phyloP scores from a whole-genome alignment of 331 rosid genomes.

The Spiraea crenata region DNA sequence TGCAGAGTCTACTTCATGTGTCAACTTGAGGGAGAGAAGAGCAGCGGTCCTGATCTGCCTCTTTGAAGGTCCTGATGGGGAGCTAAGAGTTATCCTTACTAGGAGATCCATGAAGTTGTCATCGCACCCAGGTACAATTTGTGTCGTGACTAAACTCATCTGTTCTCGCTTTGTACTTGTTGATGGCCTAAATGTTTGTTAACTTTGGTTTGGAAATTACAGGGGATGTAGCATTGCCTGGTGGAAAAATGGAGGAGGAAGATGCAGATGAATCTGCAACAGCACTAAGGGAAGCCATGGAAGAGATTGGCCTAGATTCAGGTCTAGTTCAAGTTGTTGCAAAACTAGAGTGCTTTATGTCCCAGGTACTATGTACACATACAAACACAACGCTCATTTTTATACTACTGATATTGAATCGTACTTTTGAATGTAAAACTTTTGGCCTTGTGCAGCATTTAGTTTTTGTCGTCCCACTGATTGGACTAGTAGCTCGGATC shows the following conservation, averaged over 20 bases:
- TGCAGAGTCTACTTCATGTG: neutral
- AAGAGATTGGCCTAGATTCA: slow-evolving; percentile 40
- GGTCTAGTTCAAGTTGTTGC: slow-evolving; percentile 30
- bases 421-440: neutral
- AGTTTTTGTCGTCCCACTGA: slow-evolving; percentile 29
- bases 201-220: neutral
- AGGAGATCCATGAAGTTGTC: slow-evolving; percentile 35
- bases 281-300: slow-evolving; percentile 39
- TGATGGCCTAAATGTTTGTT: neutral
- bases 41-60: slow-evolving; percentile 41
- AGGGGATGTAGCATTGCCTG: slow-evolving; percentile 47
- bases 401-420: neutral
- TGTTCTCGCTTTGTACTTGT: neutral
- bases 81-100: slow-evolving; percentile 37
- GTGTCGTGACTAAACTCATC: neutral
- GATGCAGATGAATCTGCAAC: slow-evolving; percentile 37
- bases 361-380: slow-evolving; percentile 15
- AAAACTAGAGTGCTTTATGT: slow-evolving; percentile 28
- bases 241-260: slow-evolving; percentile 40
- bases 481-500: slow-evolving; percentile 24
- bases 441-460: slow-evolving; percentile 22
- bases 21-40: slow-evolving; percentile 24
- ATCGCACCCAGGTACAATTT: slow-evolving; percentile 33
- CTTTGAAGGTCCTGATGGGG: slow-evolving; percentile 36
- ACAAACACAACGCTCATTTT: too few species aligned